A percentile compares a stretch with the other conserved stretches of the same genome.
These are phyloP conservation scores for Globisporangium carolinianum DNA, from an alignment of 352 stramenopile genomes.

Conservation along the genomic window DNA sequence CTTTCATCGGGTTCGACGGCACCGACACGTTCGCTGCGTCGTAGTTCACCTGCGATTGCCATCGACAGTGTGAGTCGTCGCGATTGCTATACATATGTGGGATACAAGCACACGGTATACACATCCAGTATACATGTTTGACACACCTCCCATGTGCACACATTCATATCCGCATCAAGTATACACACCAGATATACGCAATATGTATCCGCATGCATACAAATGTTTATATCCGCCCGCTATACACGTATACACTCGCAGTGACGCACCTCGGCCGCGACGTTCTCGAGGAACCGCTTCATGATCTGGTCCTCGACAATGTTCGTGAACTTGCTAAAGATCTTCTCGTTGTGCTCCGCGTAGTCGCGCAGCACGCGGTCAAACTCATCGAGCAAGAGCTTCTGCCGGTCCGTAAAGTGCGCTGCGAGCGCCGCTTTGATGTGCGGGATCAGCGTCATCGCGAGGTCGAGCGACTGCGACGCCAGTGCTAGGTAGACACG, in stretches of 20 bases:
- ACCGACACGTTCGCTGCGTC: constrained; percentile 47
- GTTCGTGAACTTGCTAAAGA: constrained; percentile 96
- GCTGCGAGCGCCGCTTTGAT: constrained; percentile 93
- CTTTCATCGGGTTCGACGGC: constrained; percentile 84
- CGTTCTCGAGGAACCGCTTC: constrained; percentile 84
- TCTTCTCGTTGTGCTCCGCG: constrained; percentile 95
- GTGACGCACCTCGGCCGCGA: constrained; percentile 45
- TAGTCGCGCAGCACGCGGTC: constrained; percentile 95
- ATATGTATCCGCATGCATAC: too few species aligned
- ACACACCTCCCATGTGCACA: background rate
- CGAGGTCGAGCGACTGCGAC: constrained; percentile 93
- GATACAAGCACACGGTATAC: background rate
- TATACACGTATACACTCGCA: background rate
- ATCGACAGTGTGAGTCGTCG: background rate
- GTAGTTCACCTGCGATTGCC: constrained; percentile 45
- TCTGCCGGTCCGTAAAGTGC: constrained; percentile 93
- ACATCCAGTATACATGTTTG: constrained; percentile 12
- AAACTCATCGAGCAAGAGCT: constrained; percentile 94
- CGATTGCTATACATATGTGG: background rate
- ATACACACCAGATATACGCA: too few species aligned
- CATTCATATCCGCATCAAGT: background rate
- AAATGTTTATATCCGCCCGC: too few species aligned
- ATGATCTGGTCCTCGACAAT: constrained; percentile 97
- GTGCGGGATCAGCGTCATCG: constrained; percentile 92
- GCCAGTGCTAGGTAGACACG: constrained; percentile 68